Percentiles rank a stretch among this genome's conserved stretches.
Evolutionary conservation across 305 asterid species (phyloP).

Genomic region (Lippia alba): DNA sequence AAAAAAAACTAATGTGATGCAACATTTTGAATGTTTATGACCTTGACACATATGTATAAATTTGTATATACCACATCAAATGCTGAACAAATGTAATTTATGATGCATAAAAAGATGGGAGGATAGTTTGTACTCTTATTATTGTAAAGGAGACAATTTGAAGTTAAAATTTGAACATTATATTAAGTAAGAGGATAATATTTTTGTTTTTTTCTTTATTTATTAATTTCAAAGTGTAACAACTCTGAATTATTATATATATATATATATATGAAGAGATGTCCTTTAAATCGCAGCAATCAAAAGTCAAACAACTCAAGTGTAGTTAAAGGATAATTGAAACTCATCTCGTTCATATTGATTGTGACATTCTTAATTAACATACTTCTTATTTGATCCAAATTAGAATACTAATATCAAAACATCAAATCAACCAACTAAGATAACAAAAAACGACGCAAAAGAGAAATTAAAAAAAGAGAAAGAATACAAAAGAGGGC

Average conservation of each 20-base stretch:
- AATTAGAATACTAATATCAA: slow-evolving; percentile 12
- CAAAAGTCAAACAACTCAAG: slow-evolving; percentile 29
- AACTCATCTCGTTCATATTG: slow-evolving; percentile 5
- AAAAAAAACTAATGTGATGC: too few species aligned
- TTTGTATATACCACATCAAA: too few species aligned
- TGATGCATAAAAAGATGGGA: too few species aligned
- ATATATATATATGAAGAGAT: background rate
- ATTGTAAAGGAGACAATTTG: background rate
- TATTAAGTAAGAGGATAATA: too few species aligned
- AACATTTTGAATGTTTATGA: too few species aligned
- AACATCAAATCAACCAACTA: slow-evolving; percentile 9
- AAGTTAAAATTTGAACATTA: background rate
- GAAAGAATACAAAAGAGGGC: background rate
- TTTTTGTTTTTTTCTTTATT: background rate
- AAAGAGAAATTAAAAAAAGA: too few species aligned
- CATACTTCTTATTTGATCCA: slow-evolving; percentile 21
- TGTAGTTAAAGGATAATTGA: slow-evolving; percentile 2
- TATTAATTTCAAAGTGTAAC: background rate
- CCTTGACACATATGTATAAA: too few species aligned
- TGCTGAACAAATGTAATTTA: too few species aligned
- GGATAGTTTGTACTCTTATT: too few species aligned
- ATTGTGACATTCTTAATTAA: slow-evolving; percentile 21
- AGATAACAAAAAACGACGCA: background rate
- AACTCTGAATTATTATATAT: slow-evolving; percentile 14
- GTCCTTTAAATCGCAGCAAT: too few species aligned